Evolutionary conservation across 768 basidiomycete species (phyloP), one percentile per base, ranked within the genome.

Genomic region (Suillus plorans): DNA sequence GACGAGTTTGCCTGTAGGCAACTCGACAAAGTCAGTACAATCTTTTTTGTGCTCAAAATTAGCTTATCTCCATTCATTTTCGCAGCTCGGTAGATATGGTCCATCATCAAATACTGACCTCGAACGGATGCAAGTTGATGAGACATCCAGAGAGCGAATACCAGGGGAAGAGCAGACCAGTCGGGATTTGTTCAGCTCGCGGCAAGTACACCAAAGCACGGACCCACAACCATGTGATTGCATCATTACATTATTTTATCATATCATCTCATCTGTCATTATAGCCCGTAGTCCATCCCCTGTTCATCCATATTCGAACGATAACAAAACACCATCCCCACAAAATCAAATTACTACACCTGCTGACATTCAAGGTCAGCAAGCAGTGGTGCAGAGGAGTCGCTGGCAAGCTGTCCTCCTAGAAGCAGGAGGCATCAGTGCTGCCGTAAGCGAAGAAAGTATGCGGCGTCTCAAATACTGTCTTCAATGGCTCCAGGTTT

Each of bases 1-100:
- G 94, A 95, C 67, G 92, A 93, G 65, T 95, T 95, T 75, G 94
- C 94, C 2, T 93, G 91, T 72, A 83, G 92, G 64, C 93, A 95
- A 73, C 82, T 96, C 47, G 93, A 95, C 77, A 83, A 87, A 74
- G 91, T 95, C 67, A 71, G 89, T 82, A 18, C 34, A 60, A 22
- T 67, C 59, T 45, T 57, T 39, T 60, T 25, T 50, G 55, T 20
- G 41, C 53, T 57, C 36, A 39, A 42, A 22, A 57, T 31, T 12
- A n/a, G 18, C 56, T 59, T 22, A 41, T 49, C 57, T 52, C 53
- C 20, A 16, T 37, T 37, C 10, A 9, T 56, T 41, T 18, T 45
- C 28, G 55, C 63, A 86, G 85, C 70, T 86, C 53, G 85, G 84
- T 67, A 78, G 77, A 60, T 86, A 86, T 67, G 80, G 84, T 55